Evolutionary conservation across 805 yeast species (phyloP), one percentile per base, ranked within the genome.

Genomic region (Zygosaccharomyces pseudorouxii): DNA sequence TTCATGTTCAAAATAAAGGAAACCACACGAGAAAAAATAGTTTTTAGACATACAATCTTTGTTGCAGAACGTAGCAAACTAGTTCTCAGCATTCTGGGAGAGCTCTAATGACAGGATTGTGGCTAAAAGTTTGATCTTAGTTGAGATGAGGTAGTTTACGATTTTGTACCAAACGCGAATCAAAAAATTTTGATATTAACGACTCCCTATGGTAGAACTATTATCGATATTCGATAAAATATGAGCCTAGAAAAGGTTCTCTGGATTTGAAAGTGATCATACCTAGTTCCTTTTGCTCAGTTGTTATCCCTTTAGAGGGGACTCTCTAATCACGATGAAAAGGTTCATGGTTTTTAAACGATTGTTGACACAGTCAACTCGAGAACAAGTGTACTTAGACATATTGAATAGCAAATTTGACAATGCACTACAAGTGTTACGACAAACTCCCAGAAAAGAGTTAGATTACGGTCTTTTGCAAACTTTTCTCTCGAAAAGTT

Each of bases 391-490:
- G n/a, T 51, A 51, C 18, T 39, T 53, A n/a, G 46, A 53, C 12
- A 62, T 67, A 44, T 35, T 63, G 47, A 61, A 62, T 39, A 20
- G 61, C 19, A 53, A 58, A n/a, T 62, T 63, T 46, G 62, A 56
- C 18, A 18, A 35, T 10, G 53, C 57, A 12, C 40, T 64, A 20
- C 23, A 23, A 5, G 46, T 36, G 14, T 37, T 60, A 6, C 47
- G 55, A 29, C 23, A 20, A 3, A 41, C 52, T 8, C 58, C 65
- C 2, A 39, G 45, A 6, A 42, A 47, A 5, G 59, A 54, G 9
- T 48, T 62, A 55, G 67, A 64, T 31, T 57, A 57, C 38, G 35
- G 51, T 1, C 54, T 62, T 41, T 31, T 64, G 47, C 59, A 60
- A 28, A 19, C 58, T 5, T 60, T 49, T 20, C 42, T 64, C 25